phyloP scores from a whole-genome alignment of 2,329 filamentous ascomycete species.

The Epichloe uncinata region DNA sequence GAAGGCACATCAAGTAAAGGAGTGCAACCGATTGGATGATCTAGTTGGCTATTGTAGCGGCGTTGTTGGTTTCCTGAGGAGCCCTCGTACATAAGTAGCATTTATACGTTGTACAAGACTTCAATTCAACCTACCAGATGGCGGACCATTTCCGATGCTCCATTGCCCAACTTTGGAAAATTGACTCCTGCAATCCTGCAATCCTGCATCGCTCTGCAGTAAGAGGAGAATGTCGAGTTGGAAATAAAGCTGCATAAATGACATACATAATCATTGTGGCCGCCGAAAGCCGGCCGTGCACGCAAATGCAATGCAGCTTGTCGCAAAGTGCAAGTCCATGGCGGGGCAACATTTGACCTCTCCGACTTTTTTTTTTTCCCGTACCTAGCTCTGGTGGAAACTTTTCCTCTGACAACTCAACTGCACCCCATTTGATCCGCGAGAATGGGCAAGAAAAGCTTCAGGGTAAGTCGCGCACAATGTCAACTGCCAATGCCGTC shows the following conservation, averaged over 20 bases:
- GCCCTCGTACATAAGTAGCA: constrained; percentile 24
- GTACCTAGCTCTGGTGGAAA: background rate
- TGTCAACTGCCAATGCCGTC: background rate
- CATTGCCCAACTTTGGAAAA: too few relatives aligned
- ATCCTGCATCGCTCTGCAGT: too few relatives aligned
- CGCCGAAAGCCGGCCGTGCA: too few relatives aligned
- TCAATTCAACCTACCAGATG: background rate
- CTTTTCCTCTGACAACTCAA: background rate
- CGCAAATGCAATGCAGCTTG: background rate
- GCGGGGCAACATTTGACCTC: background rate
- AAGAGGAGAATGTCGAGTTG: too few relatives aligned
- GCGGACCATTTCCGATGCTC: too few relatives aligned
- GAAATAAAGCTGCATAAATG: too few relatives aligned
- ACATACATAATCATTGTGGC: too few relatives aligned
- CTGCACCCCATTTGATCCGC: constrained; percentile 7
- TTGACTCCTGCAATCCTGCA: too few relatives aligned
- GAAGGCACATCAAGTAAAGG: constrained; percentile 58
- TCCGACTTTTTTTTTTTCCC: background rate
- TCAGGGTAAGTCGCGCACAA: constrained; percentile 17
- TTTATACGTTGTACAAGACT: background rate
- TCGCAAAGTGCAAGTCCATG: background rate
- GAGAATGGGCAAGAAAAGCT: constrained; percentile 25
- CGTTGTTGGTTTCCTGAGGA: constrained; percentile 69
- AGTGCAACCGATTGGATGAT: constrained; percentile 56
- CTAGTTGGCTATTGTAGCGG: constrained; percentile 81